Conservation (phyloP, 768 basidiomycete genomes). For the Phanerodontia chrysosporium region DNA sequence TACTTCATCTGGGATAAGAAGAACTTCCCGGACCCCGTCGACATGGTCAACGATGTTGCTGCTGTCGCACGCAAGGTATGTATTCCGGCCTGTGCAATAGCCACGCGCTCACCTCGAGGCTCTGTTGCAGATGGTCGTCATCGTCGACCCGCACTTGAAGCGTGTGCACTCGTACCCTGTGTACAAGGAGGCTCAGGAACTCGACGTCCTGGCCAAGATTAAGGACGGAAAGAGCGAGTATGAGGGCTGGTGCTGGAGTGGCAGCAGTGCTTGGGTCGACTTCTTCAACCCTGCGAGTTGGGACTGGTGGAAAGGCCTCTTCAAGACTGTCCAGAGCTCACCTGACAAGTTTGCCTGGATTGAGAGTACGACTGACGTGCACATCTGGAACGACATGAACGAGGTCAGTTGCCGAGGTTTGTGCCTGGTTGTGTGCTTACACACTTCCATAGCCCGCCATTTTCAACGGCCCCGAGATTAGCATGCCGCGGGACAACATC, state of each 20-base stretch:
- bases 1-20: conserved; percentile 97
- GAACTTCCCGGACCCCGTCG: conserved; percentile 89
- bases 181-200: conserved; percentile 79
- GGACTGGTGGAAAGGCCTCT: conserved; percentile 88
- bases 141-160: conserved; percentile 95
- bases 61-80: conserved; percentile 78
- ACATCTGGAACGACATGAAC: conserved; percentile 99
- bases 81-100: not conserved
- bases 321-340: conserved; percentile 54
- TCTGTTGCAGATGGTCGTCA: conserved; percentile 83
- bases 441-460: conserved; percentile 69
- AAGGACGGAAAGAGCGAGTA: conserved; percentile 79
- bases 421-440: not conserved
- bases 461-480: conserved; percentile 99
- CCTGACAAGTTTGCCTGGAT: conserved; percentile 70
- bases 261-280: conserved; percentile 94
- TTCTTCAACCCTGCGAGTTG: conserved; percentile 90
- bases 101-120: not conserved
- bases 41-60: conserved; percentile 89
- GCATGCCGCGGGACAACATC: conserved; percentile 68
- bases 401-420: conserved; percentile 51
- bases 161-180: conserved; percentile 74
- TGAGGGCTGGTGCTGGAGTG: conserved; percentile 99
- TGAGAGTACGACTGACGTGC: conserved; percentile 75
- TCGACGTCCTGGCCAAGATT: conserved; percentile 79